Percentiles rank a stretch among this genome's conserved stretches.
phyloP scores from a whole-genome alignment of 1,284 basidiomycete genomes.

The Uromyces viciae-fabae region DNA sequence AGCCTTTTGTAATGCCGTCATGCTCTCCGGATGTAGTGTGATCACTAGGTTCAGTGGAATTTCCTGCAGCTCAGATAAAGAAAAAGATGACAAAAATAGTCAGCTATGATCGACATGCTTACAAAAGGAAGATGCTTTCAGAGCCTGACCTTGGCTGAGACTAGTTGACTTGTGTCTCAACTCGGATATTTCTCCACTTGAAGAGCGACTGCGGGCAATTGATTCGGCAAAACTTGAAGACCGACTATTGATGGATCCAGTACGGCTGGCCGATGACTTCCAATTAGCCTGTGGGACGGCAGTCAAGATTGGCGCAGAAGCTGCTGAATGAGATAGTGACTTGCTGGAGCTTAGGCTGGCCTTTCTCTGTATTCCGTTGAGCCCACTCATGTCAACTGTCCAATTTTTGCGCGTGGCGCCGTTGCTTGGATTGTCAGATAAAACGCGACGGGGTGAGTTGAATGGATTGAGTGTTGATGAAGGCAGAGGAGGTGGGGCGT shows the following conservation, averaged over 20 bases:
- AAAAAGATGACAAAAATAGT: too few species aligned
- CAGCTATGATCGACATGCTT: neutral
- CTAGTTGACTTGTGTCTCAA: neutral
- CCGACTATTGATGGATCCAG: slow-evolving; percentile 16
- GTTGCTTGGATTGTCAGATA: slow-evolving; percentile 10
- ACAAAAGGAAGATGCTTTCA: neutral
- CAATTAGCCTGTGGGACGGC: slow-evolving; percentile 25
- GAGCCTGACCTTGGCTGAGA: neutral
- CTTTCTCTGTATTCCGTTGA: slow-evolving; percentile 30
- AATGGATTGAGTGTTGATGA: neutral
- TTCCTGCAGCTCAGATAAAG: neutral
- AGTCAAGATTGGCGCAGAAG: slow-evolving; percentile 21
- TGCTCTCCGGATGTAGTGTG: neutral
- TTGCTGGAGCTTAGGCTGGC: neutral
- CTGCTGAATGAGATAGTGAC: neutral
- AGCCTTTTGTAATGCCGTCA: neutral
- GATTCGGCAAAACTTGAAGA: too few species aligned
- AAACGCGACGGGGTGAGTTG: slow-evolving; percentile 3
- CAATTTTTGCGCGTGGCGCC: slow-evolving; percentile 7
- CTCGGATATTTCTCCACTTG: neutral
- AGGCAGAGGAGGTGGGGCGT: slow-evolving; percentile 25
- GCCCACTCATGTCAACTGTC: slow-evolving; percentile 38
- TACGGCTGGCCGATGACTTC: slow-evolving; percentile 22
- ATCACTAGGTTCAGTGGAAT: neutral
- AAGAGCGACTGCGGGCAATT: too few species aligned